Base-by-base conservation (phyloP, 441 rosid species). In the Adansonia madagascariensis region DNA sequence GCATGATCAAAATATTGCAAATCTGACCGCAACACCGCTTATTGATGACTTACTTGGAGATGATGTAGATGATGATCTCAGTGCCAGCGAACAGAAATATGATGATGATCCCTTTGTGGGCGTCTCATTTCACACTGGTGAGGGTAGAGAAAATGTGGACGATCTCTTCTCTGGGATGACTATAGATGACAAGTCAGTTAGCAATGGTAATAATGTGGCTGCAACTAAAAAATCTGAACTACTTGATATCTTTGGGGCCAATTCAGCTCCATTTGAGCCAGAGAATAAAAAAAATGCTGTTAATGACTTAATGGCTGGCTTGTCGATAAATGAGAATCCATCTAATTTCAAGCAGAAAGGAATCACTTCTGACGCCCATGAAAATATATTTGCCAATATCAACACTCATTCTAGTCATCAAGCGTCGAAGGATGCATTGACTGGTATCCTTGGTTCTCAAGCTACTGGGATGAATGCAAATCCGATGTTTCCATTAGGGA, bases 161-260 rank as follows among this genome's bases (percentile, higher is more conserved):
- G 97, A 91, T 82, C 85, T 95, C 60, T 95, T 95, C 86, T 87
- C 95, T 31, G 97, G 97, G 77, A 86, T 95, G 97, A 82, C 84
- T 74, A 65, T 95, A 47, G 94, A 84, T 81, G 87, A 80, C 75
- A 89, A 86, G 74, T 79, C 82, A 43, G 84, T 71, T 69, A 69
- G 61, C 64, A 72, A 75, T 75, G 89, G 73, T 79, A 87, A 86
- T 83, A 82, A 83, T 50, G 53, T 46, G 60, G 60, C 75, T 8
- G 73, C 64, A 64, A 81, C 79, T 75, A 75, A 79, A 70, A 83
- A 74, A 55, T 69, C 88, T 31, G 92, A 91, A 80, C 82, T 85
- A 59, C 86, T 88, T 78, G 97, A 92, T 86, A 86, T 90, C 75
- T 95, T 93, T 86, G 92, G 92, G 46, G 80, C 91, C 22, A 75